Conservation (phyloP, 495 filamentous ascomycete genomes). For the Neurospora sp. region DNA sequence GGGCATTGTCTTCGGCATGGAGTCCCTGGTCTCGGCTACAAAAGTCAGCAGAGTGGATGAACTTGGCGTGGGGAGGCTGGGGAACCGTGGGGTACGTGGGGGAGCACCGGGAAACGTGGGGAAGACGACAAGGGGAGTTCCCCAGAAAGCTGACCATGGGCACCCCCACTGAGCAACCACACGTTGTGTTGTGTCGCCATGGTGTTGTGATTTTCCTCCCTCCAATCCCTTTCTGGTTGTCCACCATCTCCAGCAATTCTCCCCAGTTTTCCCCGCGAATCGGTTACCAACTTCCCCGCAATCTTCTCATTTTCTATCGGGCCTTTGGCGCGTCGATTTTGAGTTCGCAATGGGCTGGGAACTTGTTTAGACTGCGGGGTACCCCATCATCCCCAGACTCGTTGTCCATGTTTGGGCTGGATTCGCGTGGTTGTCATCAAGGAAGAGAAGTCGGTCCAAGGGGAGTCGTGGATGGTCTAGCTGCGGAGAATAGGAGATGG, state of each 20-base stretch:
- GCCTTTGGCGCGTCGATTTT: neutral
- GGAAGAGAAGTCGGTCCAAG: too few relatives aligned
- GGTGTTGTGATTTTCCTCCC: neutral
- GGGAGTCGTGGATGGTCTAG: too few relatives aligned
- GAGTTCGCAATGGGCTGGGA: neutral
- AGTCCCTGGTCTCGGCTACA: neutral
- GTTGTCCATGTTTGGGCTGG: neutral
- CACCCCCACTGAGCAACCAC: neutral
- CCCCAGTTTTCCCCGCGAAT: neutral
- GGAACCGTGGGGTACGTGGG: neutral
- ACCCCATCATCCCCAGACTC: neutral
- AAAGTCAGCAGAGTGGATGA: neutral
- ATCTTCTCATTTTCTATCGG: neutral
- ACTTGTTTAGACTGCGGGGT: neutral
- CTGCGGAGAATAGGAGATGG: too few relatives aligned
- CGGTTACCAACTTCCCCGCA: neutral
- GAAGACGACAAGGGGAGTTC: neutral
- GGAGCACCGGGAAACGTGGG: neutral
- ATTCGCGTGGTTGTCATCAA: neutral
- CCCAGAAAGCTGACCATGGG: neutral
- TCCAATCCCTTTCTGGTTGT: neutral
- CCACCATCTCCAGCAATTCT: neutral
- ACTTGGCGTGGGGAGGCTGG: neutral
- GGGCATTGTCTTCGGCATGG: neutral
- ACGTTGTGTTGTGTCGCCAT: neutral